Conservation (phyloP, 148 eudicot genomes). For the Pharnaceum exiguum region DNA sequence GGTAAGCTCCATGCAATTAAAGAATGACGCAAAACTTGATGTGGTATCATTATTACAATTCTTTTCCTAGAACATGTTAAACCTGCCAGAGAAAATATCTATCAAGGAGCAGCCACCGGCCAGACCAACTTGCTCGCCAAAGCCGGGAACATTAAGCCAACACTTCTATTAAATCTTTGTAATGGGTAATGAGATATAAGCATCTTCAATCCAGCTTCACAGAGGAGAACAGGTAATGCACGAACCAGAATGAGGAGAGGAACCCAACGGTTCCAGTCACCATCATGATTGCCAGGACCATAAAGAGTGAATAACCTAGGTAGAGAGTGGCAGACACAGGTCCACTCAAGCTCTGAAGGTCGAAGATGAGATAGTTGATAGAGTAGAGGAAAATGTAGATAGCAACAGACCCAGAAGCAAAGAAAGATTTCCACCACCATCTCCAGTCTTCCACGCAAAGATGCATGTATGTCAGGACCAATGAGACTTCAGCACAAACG, state of each 20-base stretch:
- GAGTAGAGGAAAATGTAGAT: conserved; percentile 77
- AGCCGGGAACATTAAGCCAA: not conserved
- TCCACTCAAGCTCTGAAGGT: conserved; percentile 77
- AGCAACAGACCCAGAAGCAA: conserved; percentile 84
- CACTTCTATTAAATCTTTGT: not conserved
- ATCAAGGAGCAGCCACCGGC: not conserved
- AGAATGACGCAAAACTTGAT: conserved; percentile 22
- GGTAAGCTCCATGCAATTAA: conserved; percentile 17
- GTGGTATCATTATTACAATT: conserved; percentile 19
- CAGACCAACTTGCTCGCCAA: not conserved
- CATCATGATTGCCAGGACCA: conserved; percentile 72
- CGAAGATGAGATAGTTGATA: conserved; percentile 66
- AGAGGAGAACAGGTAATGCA: conserved; percentile 78
- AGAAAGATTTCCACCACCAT: conserved; percentile 94
- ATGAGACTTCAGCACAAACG: conserved; percentile 76
- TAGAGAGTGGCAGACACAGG: conserved; percentile 80
- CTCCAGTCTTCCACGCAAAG: conserved; percentile 84
- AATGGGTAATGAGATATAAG: not conserved
- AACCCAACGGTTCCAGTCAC: conserved; percentile 78
- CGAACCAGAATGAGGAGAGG: conserved; percentile 83
- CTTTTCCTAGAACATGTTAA: conserved; percentile 16
- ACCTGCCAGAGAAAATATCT: conserved; percentile 14
- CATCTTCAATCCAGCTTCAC: conserved; percentile 64
- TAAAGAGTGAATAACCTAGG: conserved; percentile 77
- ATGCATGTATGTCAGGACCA: conserved; percentile 78